Evolutionary conservation across 2,329 filamentous ascomycete genomes (phyloP), one percentile per base, ranked within the genome.

Genomic region (Ophiostoma perfectum): DNA sequence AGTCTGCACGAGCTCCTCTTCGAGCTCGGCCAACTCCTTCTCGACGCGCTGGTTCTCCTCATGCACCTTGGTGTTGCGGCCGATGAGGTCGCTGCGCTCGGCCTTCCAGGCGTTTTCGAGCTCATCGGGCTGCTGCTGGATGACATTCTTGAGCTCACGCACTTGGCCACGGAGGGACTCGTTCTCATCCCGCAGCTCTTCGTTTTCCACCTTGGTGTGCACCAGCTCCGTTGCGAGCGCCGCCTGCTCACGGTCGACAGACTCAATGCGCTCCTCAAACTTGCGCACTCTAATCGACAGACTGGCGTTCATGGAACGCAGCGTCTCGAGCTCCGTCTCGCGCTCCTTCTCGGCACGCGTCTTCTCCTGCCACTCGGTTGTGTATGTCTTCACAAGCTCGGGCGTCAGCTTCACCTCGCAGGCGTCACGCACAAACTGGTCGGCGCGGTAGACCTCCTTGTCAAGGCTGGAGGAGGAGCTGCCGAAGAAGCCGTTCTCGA

Each of bases 401-500:
- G 91, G 88, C 0, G 92, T 92, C 55, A 99, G 88, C 75, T 92
- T 90, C 66, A 98, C 84, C 45, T 91, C 89, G 75, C 93, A 97
- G 0, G 95, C 95, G 78, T 99, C 95, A 70, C 91, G 90, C 14
- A 99, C 92, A 70, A 99, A 87, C 74, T 95, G 88, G 77, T 99
- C 95, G 16, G 95, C 95, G 65, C 93, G 89, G 77, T 99, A 99
- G 6, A 99, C 87, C 76, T 97, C 95, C 78, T 97, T 97, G 76
- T 99, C 95, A 12, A 92, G 85, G 72, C 88, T 91, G n/a, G 89
- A 88, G 45, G 91, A 93, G 38, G 92, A 94, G 76, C 90, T 94
- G 70, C 95, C 95, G 75, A 99, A 99, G 82, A 99, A 99, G 14
- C 95, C 95, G 60, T 93, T 96, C 78, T 99, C 95, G 0, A 98